Evolutionary conservation across 306 rosid genomes (phyloP).

Genomic region (Cajanus cajan): DNA sequence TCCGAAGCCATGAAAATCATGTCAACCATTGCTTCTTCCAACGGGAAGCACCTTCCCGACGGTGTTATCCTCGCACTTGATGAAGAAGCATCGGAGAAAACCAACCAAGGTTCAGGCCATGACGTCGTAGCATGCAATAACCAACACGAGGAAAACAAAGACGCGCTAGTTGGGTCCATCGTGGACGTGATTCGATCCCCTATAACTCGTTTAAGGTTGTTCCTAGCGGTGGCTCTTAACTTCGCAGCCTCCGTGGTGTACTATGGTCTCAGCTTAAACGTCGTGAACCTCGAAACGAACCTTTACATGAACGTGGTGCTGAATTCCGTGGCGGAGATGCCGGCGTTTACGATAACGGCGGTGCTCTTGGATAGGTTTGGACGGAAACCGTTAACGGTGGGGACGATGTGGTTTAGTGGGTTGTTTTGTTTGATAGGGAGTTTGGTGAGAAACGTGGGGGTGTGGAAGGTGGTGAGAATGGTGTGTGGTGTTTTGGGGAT

Average conservation of each 20-base stretch:
- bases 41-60: conserved; percentile 57
- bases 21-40: conserved; percentile 59
- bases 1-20: conserved; percentile 64
- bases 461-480: conserved; percentile 59
- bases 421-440: conserved; percentile 66
- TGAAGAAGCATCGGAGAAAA: conserved; percentile 41
- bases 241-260: conserved; percentile 72
- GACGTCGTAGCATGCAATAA: not conserved
- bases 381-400: conserved; percentile 55
- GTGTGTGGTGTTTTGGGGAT: conserved; percentile 75
- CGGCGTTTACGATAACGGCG: conserved; percentile 75
- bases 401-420: conserved; percentile 86
- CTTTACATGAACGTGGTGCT: conserved; percentile 67
- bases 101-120: not conserved
- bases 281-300: conserved; percentile 63
- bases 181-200: conserved; percentile 65
- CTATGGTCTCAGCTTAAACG: conserved; percentile 82
- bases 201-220: conserved; percentile 54
- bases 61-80: conserved; percentile 54
- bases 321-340: conserved; percentile 87
- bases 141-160: conserved; percentile 23
- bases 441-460: conserved; percentile 38
- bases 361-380: conserved; percentile 58
- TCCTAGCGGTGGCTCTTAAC: conserved; percentile 59
- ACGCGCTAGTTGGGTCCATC: conserved; percentile 52